These are phyloP conservation scores for Candida krabiensis DNA, from an alignment of 805 yeast species.

Conservation along the genomic window DNA sequence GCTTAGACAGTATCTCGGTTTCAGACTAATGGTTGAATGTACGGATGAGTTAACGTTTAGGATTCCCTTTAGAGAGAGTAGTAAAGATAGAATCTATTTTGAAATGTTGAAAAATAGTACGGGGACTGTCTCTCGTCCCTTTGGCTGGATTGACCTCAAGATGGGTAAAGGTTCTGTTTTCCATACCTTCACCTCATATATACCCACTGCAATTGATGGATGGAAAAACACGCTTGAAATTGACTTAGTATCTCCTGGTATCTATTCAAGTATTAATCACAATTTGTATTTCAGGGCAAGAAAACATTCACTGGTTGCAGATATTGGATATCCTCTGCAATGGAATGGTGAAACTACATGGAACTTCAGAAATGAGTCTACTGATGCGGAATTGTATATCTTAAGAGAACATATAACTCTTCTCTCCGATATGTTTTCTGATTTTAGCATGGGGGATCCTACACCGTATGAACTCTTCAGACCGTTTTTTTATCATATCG, in stretches of 20 bases:
- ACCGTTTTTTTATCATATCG: slow-evolving; percentile 62
- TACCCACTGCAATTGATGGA: slow-evolving; percentile 52
- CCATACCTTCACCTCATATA: slow-evolving; percentile 45
- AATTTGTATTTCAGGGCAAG: slow-evolving; percentile 69
- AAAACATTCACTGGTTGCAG: slow-evolving; percentile 52
- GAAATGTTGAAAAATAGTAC: slow-evolving; percentile 2
- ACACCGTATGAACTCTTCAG: slow-evolving; percentile 74
- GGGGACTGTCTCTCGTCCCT: slow-evolving; percentile 52
- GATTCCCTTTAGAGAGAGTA: slow-evolving; percentile 80
- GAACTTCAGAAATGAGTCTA: slow-evolving; percentile 56
- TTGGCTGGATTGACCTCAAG: slow-evolving; percentile 89
- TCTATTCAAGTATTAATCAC: slow-evolving; percentile 86
- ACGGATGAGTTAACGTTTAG: slow-evolving; percentile 68
- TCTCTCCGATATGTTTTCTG: slow-evolving; percentile 68
- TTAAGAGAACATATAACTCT: slow-evolving; percentile 81
- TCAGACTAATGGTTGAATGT: slow-evolving; percentile 54
- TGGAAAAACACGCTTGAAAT: slow-evolving; percentile 50
- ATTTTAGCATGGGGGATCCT: slow-evolving; percentile 72
- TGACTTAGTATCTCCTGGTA: slow-evolving; percentile 54
- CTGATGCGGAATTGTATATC: slow-evolving; percentile 58
- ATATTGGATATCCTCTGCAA: slow-evolving; percentile 66
- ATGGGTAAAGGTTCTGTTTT: slow-evolving; percentile 53
- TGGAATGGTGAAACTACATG: slow-evolving; percentile 84
- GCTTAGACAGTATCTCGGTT: slow-evolving; percentile 54
- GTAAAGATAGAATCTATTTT: slow-evolving; percentile 59